Percentiles rank a stretch among this genome's conserved stretches.
These are phyloP conservation scores for Thraustotheca clavata DNA, from an alignment of 352 stramenopile genomes.

Conservation along the genomic window DNA sequence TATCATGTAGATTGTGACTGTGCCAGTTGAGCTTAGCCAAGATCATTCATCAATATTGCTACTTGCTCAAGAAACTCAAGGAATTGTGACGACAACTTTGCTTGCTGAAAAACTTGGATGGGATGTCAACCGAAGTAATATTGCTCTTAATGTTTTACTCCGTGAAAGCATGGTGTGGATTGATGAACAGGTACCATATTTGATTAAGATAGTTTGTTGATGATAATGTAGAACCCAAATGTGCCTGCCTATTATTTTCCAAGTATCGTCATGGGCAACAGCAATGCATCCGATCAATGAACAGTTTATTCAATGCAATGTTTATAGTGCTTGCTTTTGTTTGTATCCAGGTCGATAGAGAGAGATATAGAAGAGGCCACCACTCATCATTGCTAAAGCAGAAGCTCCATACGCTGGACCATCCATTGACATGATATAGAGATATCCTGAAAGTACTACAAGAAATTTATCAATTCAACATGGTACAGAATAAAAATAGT, in stretches of 20 bases:
- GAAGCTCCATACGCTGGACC: slow-evolving; percentile 58
- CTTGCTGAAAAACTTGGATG: slow-evolving; percentile 78
- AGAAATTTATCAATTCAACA: not conserved
- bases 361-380: slow-evolving; percentile 7
- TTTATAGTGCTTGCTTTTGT: too few species aligned
- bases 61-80: slow-evolving; percentile 77
- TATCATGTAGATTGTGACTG: slow-evolving; percentile 80
- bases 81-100: slow-evolving; percentile 83
- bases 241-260: slow-evolving; percentile 80
- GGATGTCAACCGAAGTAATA: slow-evolving; percentile 87
- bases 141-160: slow-evolving; percentile 88
- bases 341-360: not conserved
- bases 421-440: slow-evolving; percentile 59
- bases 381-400: slow-evolving; percentile 43
- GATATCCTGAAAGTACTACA: slow-evolving; percentile 72
- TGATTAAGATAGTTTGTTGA: not conserved
- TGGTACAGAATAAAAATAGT: slow-evolving; percentile 19
- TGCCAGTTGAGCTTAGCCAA: slow-evolving; percentile 91
- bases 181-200: slow-evolving; percentile 73
- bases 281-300: too few species aligned
- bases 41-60: slow-evolving; percentile 92
- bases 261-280: slow-evolving; percentile 67
- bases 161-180: slow-evolving; percentile 95
- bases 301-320: too few species aligned
- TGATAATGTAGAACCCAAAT: slow-evolving; percentile 28